Percentiles rank a stretch among this genome's conserved stretches.
Evolutionary conservation across 2,329 filamentous ascomycete genomes (phyloP).

Genomic region (Fusarium sp.): DNA sequence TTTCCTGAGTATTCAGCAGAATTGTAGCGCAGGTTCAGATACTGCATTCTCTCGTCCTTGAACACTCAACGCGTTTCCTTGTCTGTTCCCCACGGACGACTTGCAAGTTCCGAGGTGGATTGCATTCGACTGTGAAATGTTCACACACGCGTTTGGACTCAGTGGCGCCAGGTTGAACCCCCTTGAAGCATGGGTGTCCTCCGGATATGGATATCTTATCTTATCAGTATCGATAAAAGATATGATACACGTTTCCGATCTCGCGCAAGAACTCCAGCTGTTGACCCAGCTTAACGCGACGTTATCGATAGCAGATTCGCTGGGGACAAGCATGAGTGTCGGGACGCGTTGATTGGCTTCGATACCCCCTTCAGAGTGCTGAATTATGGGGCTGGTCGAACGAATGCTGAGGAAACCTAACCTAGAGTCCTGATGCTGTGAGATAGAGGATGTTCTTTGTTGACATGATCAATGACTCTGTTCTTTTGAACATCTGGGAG

Average conservation of each 20-base stretch:
- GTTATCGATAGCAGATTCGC: background rate
- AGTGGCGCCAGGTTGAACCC: too few relatives aligned
- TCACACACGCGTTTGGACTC: too few relatives aligned
- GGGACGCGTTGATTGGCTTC: background rate
- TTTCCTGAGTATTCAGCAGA: too few relatives aligned
- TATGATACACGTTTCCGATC: background rate
- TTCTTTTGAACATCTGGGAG: background rate
- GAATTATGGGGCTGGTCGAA: background rate
- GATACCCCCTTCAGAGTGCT: accelerated
- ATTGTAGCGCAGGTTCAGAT: too few relatives aligned
- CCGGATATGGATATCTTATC: background rate
- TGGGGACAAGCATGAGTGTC: accelerated
- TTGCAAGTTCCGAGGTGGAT: too few relatives aligned
- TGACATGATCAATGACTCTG: background rate
- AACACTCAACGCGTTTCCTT: too few relatives aligned
- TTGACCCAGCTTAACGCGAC: too few relatives aligned
- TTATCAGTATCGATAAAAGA: accelerated
- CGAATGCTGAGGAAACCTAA: background rate
- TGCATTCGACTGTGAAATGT: too few relatives aligned
- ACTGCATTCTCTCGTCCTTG: too few relatives aligned
- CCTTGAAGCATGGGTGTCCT: background rate
- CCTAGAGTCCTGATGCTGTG: background rate
- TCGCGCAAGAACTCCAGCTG: background rate
- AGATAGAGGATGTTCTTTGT: background rate
- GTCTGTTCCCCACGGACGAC: too few relatives aligned